Conservation (phyloP, 768 basidiomycete genomes). For the Lentinula lateritia region DNA sequence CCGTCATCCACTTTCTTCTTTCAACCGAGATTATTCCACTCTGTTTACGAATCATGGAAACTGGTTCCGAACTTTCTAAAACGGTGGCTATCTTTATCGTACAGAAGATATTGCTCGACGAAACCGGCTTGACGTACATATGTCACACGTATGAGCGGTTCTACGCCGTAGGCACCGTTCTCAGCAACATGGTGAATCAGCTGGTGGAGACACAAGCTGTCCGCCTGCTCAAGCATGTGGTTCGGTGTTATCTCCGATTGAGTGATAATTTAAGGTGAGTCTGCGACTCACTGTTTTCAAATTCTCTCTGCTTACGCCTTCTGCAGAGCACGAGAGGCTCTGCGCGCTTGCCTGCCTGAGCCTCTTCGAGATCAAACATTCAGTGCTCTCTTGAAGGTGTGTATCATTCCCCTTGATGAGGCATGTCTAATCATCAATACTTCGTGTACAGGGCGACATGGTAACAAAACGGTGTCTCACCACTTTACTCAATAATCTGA, state of each 20-base stretch:
- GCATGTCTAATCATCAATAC: no score
- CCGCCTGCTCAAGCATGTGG: slow-evolving; percentile 93
- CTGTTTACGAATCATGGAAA: slow-evolving; percentile 99
- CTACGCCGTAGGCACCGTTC: slow-evolving; percentile 96
- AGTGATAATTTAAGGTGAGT: slow-evolving; percentile 88
- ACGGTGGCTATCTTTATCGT: slow-evolving; percentile 99
- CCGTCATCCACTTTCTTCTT: slow-evolving; percentile 97
- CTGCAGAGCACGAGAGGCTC: slow-evolving; percentile 85
- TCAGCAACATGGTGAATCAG: slow-evolving; percentile 98
- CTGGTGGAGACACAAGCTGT: slow-evolving; percentile 98
- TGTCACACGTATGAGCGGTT: slow-evolving; percentile 99
- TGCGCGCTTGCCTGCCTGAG: slow-evolving; percentile 93
- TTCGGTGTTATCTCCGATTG: slow-evolving; percentile 91
- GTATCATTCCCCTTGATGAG: slow-evolving; percentile 8
- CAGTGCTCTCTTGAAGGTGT: slow-evolving; percentile 80
- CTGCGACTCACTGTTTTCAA: slow-evolving; percentile 20
- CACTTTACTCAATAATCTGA: slow-evolving; percentile 84
- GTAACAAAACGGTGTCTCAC: slow-evolving; percentile 94
- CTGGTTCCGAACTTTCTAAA: slow-evolving; percentile 96
- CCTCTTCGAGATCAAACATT: slow-evolving; percentile 94
- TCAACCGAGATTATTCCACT: slow-evolving; percentile 99
- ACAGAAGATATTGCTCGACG: slow-evolving; percentile 95
- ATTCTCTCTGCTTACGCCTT: neutral
- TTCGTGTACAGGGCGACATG: slow-evolving; percentile 76
- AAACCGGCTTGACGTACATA: slow-evolving; percentile 96